These are phyloP conservation scores for Thelonectria blattea DNA, from an alignment of 2,329 filamentous ascomycete species.

Conservation along the genomic window DNA sequence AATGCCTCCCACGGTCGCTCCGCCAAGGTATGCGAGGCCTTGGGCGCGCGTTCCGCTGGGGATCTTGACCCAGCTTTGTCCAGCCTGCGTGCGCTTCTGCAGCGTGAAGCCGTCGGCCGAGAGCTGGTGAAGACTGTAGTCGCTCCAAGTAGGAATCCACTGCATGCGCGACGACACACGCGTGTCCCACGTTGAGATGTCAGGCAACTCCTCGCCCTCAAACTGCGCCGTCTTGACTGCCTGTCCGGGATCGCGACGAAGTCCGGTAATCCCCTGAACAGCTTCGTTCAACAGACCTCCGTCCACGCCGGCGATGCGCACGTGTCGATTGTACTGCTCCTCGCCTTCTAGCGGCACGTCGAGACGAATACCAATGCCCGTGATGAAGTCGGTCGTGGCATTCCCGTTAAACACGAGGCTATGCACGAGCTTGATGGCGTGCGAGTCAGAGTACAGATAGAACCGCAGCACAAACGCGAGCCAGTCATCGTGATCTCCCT, in stretches of 20 bases:
- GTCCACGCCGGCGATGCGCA: slow-evolving; percentile 60
- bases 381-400: slow-evolving; percentile 56
- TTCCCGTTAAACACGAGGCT: slow-evolving; percentile 62
- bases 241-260: slow-evolving; percentile 60
- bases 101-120: slow-evolving; percentile 66
- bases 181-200: slow-evolving; percentile 53
- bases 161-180: slow-evolving; percentile 53
- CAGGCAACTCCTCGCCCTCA: slow-evolving; percentile 52
- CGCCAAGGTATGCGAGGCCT: slow-evolving; percentile 65
- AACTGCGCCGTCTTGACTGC: slow-evolving; percentile 57
- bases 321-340: slow-evolving; percentile 63
- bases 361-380: slow-evolving; percentile 61
- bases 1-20: slow-evolving; percentile 62
- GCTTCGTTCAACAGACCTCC: slow-evolving; percentile 63
- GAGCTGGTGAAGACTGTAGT: slow-evolving; percentile 62
- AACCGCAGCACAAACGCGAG: slow-evolving; percentile 59
- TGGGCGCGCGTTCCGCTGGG: slow-evolving; percentile 61
- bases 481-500: slow-evolving; percentile 49
- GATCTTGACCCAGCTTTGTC: slow-evolving; percentile 64
- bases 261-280: slow-evolving; percentile 64
- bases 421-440: slow-evolving; percentile 60
- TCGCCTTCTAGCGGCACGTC: slow-evolving; percentile 59
- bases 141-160: slow-evolving; percentile 65
- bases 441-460: slow-evolving; percentile 64
- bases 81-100: slow-evolving; percentile 64